Base-by-base conservation (phyloP, 257 asterid genomes). In the Fraxinus cuspidata region DNA sequence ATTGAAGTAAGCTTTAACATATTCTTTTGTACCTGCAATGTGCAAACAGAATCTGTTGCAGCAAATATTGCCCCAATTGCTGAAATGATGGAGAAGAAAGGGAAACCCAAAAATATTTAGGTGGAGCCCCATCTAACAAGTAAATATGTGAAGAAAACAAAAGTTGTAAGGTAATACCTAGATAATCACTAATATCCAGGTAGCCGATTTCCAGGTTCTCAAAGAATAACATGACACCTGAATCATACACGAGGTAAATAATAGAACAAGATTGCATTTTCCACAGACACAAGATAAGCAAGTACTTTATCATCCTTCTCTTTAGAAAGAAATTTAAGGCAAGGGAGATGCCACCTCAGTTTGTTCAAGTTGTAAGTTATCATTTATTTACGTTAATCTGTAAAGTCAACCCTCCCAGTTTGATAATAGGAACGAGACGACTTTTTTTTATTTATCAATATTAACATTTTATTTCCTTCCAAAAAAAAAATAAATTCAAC, bases 31-130 rank as follows among this genome's bases (percentile, higher is more conserved):
- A 83, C 89, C 87, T 84, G 88, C 86, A 86, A 84, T 31, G 89
- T 86, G 83, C 89, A 86, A 47, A 86, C 87, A 69, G 89, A 86
- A 82, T 86, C 89, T 65, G 89, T 86, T 56, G 89, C 89, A 31
- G 89, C 80, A 76, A 86, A 86, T 73, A 84, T 86, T 58, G 87
- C 87, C 47, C 87, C 89, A 71, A 84, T 81, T 66, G 89, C 89
- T 86, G 58, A 71, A 53, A 74, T 23, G 44, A 10, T 29, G 44
- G 23, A 7, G 31, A 13, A 71, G 51, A 53, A 15, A 0, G 2
- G 44, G 77, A 35, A 78, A n/a, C 70, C 71, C 49, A 25, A 49
- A 70, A 40, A 49, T 23, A 28, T 13, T 63, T 63, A 63, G 35
- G 19, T 27, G 69, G 34, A 4, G 69, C 68, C 67, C 25, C 16